Base-by-base conservation (phyloP, 83 land plant species). In the Picea engelmannii region DNA sequence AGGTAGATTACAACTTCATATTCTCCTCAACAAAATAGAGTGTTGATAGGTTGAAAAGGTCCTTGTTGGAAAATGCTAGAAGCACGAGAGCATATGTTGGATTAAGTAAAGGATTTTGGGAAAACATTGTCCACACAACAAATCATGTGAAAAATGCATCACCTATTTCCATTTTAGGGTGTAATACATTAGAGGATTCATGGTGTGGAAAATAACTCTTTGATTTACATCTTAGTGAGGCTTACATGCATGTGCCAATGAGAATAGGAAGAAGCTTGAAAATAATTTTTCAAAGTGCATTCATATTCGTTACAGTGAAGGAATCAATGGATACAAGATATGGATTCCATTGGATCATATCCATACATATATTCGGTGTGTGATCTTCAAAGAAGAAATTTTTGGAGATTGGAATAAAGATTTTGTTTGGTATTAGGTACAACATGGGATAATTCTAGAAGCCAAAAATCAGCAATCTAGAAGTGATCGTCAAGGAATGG, bases 231-330 rank as follows among this genome's bases (percentile, higher is more conserved):
- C 27, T 87, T 15, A 18, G 88, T 55, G 68, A 71, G 52, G 66
- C 86, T 13, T 81, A 76, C 62, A 66, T 62, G 60, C 81, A 87
- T 38, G 65, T 87, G 10, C 79, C 2, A 83, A 83, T 17, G 55
- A 76, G 9, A 42, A 62, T 4, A 79, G 79, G 40, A 65, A 75
- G 2, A 86, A 86, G 70, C 76, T 86, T 40, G 79, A 82, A 21
- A 24, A 25, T 2, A 83, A 86, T 35, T 27, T 60, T 4, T 8
- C 2, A 31, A n/a, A 77, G 25, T 86, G 85, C 58, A 81, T 86
- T 52, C 66, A 79, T 52, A 21, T 80, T 55, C 64, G 76, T 24
- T 82, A 82, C 79, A 42, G 52, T 75, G 62, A 80, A 31, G 82
- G 21, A 6, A 76, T 78, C 31, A 82, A 82, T 23, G 35, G 13